phyloP scores from a whole-genome alignment of 2,329 filamentous ascomycete species.

The Periconia sp. region DNA sequence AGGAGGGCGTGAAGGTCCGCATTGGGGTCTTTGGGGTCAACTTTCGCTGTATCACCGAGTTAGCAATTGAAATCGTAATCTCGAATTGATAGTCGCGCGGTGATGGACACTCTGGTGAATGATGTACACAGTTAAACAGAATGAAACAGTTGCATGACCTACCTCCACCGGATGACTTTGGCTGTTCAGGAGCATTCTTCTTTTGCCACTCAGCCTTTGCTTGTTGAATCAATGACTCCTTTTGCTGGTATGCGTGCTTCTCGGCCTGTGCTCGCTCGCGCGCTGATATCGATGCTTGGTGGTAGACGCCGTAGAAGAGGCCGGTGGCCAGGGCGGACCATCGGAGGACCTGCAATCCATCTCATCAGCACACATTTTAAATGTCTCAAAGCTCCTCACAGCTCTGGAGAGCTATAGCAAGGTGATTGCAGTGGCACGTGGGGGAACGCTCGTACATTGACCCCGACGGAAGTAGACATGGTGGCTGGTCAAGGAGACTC shows the following conservation, averaged over 20 bases:
- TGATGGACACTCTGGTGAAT: neutral
- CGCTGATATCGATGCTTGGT: conserved; percentile 79
- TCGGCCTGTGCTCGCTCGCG: conserved; percentile 69
- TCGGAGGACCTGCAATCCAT: conserved; percentile 76
- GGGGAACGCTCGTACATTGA: conserved; percentile 51
- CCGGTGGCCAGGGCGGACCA: conserved; percentile 92
- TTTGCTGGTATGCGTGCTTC: conserved; percentile 84
- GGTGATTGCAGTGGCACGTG: neutral
- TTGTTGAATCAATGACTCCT: conserved; percentile 87
- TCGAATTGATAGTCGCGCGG: neutral
- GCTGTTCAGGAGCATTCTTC: conserved; percentile 58
- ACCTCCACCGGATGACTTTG: conserved; percentile 34
- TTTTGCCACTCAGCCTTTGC: conserved; percentile 89
- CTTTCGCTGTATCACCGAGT: conserved; percentile 48
- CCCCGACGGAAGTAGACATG: conserved; percentile 52
- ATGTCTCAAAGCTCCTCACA: conserved; percentile 2
- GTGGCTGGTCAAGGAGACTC: conserved; percentile 24
- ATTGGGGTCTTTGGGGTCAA: conserved; percentile 80
- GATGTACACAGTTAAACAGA: neutral
- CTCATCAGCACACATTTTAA: conserved; percentile 22
- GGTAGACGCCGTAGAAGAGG: conserved; percentile 92
- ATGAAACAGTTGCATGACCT: conserved; percentile 12
- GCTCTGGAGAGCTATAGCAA: neutral
- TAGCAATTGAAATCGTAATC: neutral
- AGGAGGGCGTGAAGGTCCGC: conserved; percentile 82